phyloP scores from a whole-genome alignment of 768 basidiomycete genomes.

The Russula ochroleuca region DNA sequence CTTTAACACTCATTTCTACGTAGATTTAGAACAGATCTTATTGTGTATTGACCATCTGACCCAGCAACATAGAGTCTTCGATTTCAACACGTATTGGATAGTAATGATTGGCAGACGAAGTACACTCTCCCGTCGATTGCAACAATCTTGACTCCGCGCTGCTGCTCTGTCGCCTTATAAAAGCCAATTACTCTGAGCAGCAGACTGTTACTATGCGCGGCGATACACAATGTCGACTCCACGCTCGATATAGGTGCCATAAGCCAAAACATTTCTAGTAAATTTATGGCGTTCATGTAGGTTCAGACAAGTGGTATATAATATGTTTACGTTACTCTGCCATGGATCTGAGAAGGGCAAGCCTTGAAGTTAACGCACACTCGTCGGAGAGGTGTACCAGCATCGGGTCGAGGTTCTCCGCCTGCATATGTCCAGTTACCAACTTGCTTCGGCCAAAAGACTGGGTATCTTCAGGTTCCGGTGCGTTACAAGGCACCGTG shows the following conservation, averaged over 20 bases:
- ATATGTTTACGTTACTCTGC: neutral
- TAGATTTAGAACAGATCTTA: neutral
- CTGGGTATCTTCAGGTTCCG: conserved; percentile 27
- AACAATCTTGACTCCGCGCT: neutral
- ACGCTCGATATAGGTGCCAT: neutral
- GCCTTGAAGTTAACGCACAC: conserved; percentile 13
- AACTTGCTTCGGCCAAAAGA: conserved; percentile 30
- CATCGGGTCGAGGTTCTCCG: neutral
- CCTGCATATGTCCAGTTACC: conserved; percentile 5
- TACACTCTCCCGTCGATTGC: no score
- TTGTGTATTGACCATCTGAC: neutral
- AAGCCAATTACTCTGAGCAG: no score
- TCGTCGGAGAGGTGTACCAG: conserved; percentile 9
- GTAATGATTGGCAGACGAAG: no score
- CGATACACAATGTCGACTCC: neutral
- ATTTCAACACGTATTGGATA: neutral
- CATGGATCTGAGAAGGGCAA: conserved; percentile 23
- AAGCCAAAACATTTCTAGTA: neutral
- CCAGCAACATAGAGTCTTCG: neutral
- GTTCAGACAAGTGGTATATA: neutral
- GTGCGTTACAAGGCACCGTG: neutral
- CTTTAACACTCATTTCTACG: no score
- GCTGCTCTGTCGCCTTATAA: no score
- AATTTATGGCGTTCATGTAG: neutral
- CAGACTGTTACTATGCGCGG: neutral